phyloP scores from a whole-genome alignment of 2,329 filamentous ascomycete species.

The Colletotrichum graminicola region DNA sequence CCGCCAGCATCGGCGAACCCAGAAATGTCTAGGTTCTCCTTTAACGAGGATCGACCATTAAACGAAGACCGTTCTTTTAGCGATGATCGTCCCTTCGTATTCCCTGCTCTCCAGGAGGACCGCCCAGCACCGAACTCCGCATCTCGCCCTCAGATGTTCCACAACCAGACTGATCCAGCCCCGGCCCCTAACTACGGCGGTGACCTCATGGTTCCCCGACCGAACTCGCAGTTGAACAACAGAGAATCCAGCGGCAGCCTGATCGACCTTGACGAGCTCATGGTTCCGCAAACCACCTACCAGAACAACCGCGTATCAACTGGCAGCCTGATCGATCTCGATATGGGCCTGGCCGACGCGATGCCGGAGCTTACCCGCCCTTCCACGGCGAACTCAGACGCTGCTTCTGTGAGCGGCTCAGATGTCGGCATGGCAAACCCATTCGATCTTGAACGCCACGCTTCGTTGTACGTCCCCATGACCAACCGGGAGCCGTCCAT shows the following conservation, averaged over 20 bases:
- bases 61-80: constrained; percentile 53
- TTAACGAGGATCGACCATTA: constrained; percentile 53
- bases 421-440: constrained; percentile 68
- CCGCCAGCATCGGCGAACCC: constrained; percentile 66
- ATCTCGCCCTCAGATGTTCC: constrained; percentile 60
- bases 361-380: constrained; percentile 65
- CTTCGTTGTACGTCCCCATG: constrained; percentile 64
- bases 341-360: constrained; percentile 66
- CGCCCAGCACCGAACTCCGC: constrained; percentile 48
- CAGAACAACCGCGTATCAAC: constrained; percentile 54
- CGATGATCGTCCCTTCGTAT: constrained; percentile 28
- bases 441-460: constrained; percentile 73
- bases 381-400: constrained; percentile 72
- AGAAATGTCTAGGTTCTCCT: constrained; percentile 65
- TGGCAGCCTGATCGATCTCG: constrained; percentile 65
- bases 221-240: constrained; percentile 51
- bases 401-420: constrained; percentile 66
- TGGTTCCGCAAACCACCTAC: constrained; percentile 50
- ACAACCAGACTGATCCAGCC: constrained; percentile 65
- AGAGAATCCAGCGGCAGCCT: constrained; percentile 57
- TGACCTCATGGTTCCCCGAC: constrained; percentile 35
- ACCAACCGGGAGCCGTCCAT: constrained; percentile 68
- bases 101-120: constrained; percentile 44
- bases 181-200: constrained; percentile 46
- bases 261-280: constrained; percentile 64